Evolutionary conservation across 2,329 filamentous ascomycete genomes (phyloP).

Genomic region (Arachnopeziza araneosa): DNA sequence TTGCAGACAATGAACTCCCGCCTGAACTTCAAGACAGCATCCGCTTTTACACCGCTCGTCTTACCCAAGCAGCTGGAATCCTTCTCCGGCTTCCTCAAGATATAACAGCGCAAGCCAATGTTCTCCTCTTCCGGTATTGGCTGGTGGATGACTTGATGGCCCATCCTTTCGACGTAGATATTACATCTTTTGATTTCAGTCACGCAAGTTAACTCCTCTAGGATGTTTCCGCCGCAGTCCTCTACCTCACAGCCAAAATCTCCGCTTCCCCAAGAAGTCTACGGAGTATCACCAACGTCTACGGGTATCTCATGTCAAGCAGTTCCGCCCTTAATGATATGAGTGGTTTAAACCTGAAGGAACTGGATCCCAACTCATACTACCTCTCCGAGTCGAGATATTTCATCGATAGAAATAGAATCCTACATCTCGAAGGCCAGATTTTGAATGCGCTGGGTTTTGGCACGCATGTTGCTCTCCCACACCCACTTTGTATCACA

Average conservation of each 20-base stretch:
- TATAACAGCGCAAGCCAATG: conserved; percentile 77
- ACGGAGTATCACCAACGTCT: conserved; percentile 78
- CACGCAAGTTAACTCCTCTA: conserved; percentile 32
- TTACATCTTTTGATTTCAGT: conserved; percentile 14
- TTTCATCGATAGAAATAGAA: conserved; percentile 52
- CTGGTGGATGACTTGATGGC: conserved; percentile 48
- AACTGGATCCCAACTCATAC: conserved; percentile 46
- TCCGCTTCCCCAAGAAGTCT: conserved; percentile 71
- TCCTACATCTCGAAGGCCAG: conserved; percentile 71
- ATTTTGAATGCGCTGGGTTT: conserved; percentile 75
- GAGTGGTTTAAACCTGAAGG: not conserved
- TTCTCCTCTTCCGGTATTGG: conserved; percentile 79
- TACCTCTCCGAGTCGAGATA: conserved; percentile 72
- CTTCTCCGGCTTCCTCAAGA: conserved; percentile 81
- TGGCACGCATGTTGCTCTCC: conserved; percentile 77
- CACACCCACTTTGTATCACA: conserved; percentile 80
- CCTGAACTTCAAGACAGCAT: conserved; percentile 65
- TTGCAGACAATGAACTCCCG: conserved; percentile 54
- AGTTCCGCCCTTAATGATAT: conserved; percentile 37
- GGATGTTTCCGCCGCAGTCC: conserved; percentile 73
- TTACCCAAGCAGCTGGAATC: conserved; percentile 74
- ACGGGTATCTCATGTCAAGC: conserved; percentile 69
- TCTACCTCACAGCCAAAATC: conserved; percentile 81
- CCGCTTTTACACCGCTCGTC: conserved; percentile 63
- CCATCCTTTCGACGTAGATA: conserved; percentile 45